Evolutionary conservation across 1,284 basidiomycete genomes (phyloP).

Genomic region (Apiotrichum montevideense): DNA sequence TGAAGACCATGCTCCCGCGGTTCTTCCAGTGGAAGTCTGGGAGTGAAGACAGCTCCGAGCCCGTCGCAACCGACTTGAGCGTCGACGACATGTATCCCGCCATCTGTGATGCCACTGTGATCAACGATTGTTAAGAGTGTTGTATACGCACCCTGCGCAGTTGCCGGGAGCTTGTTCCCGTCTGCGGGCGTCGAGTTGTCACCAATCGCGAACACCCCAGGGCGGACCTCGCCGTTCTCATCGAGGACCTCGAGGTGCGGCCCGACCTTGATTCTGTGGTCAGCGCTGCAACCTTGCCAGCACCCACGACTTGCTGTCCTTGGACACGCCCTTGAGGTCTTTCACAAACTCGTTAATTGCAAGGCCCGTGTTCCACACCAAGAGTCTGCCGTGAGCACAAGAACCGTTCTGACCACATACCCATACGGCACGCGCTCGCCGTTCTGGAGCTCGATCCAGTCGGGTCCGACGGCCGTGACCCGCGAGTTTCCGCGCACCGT

Average conservation of each 20-base stretch:
- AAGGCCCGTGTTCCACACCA: slow-evolving; percentile 82
- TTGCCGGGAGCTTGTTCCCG: slow-evolving; percentile 65
- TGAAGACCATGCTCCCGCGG: slow-evolving; percentile 69
- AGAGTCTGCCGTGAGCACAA: slow-evolving; percentile 48
- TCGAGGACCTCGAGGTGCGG: slow-evolving; percentile 58
- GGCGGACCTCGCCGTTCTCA: slow-evolving; percentile 56
- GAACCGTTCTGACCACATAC: no score
- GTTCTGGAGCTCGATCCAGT: slow-evolving; percentile 41
- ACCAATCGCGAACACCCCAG: slow-evolving; percentile 75
- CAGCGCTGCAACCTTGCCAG: slow-evolving; percentile 5
- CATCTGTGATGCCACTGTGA: slow-evolving; percentile 69
- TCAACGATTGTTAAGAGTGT: not conserved
- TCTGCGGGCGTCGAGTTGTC: slow-evolving; percentile 63
- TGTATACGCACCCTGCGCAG: slow-evolving; percentile 54
- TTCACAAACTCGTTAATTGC: slow-evolving; percentile 70
- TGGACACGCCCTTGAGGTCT: slow-evolving; percentile 56
- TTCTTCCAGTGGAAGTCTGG: slow-evolving; percentile 62
- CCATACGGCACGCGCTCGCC: slow-evolving; percentile 10
- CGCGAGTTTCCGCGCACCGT: slow-evolving; percentile 68
- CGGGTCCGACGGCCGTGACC: slow-evolving; percentile 69
- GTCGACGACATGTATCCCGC: slow-evolving; percentile 65
- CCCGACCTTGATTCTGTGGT: slow-evolving; percentile 56
- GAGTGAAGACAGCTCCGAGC: slow-evolving; percentile 41
- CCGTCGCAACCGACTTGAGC: slow-evolving; percentile 58
- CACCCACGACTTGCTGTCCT: slow-evolving; percentile 58